These are phyloP conservation scores for Plasmodium gallinaceum DNA, from an alignment of 169 alveolate genomes.

Conservation along the genomic window DNA sequence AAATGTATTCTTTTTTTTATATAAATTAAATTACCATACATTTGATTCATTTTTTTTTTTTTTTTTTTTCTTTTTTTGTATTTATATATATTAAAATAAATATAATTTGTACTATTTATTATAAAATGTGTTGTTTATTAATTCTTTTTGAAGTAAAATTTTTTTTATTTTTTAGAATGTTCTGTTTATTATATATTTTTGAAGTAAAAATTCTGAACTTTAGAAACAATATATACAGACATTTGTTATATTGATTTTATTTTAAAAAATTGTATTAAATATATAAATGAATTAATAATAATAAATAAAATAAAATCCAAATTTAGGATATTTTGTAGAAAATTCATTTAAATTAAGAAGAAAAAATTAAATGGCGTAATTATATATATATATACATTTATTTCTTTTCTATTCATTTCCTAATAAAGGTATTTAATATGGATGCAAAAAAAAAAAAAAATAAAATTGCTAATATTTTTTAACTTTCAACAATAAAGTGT, in stretches of 20 bases:
- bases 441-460: too few species aligned
- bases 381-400: too few species aligned
- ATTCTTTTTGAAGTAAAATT: neutral
- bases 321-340: too few species aligned
- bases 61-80: conserved; percentile 8
- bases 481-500: too few species aligned
- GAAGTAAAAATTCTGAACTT: neutral
- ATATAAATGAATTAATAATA: too few species aligned
- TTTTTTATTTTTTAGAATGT: neutral
- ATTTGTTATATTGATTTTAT: neutral
- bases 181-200: neutral
- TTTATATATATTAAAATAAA: neutral
- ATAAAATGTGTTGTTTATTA: neutral
- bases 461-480: too few species aligned
- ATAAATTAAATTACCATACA: neutral
- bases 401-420: too few species aligned
- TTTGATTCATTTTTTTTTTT: conserved; percentile 6
- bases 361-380: too few species aligned
- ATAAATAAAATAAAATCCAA: too few species aligned
- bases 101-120: neutral
- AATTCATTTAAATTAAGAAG: too few species aligned
- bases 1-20: neutral
- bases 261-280: neutral
- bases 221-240: neutral
- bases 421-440: too few species aligned